Conservation (phyloP, 495 filamentous ascomycete genomes). For the Podospora bellae-mahoneyi region DNA sequence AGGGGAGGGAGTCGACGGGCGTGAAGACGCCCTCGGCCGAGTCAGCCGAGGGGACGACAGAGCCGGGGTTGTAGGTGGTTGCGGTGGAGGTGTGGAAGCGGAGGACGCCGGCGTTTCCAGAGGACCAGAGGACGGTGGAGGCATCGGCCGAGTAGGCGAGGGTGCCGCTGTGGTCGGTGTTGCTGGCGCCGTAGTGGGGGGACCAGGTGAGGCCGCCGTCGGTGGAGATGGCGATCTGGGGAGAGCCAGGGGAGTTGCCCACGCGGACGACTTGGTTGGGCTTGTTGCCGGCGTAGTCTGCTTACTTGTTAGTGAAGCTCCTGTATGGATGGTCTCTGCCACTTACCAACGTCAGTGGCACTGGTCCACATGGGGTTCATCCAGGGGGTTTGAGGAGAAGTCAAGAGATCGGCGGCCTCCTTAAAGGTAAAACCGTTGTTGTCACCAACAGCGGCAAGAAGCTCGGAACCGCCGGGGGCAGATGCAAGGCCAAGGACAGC, state of each 20-base stretch:
- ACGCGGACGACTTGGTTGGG: constrained; percentile 52
- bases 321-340: not conserved
- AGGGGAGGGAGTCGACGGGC: constrained; percentile 43
- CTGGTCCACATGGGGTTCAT: constrained; percentile 50
- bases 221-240: constrained; percentile 42
- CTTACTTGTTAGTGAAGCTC: constrained; percentile 3
- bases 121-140: constrained; percentile 51
- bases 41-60: constrained; percentile 37
- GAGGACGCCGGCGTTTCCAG: constrained; percentile 38
- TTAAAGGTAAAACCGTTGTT: constrained; percentile 53
- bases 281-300: constrained; percentile 55
- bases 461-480: constrained; percentile 50
- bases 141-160: constrained; percentile 53
- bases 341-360: constrained; percentile 44
- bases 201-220: constrained; percentile 48
- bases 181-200: constrained; percentile 45
- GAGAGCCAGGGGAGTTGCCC: constrained; percentile 45
- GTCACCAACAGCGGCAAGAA: constrained; percentile 58
- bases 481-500: constrained; percentile 51
- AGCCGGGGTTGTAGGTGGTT: constrained; percentile 50
- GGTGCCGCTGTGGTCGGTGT: constrained; percentile 41
- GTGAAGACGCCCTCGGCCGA: constrained; percentile 44
- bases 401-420: constrained; percentile 42
- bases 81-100: constrained; percentile 48
- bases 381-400: constrained; percentile 47